phyloP scores from a whole-genome alignment of 140 eudicot genomes.

The Flaveria floridana region DNA sequence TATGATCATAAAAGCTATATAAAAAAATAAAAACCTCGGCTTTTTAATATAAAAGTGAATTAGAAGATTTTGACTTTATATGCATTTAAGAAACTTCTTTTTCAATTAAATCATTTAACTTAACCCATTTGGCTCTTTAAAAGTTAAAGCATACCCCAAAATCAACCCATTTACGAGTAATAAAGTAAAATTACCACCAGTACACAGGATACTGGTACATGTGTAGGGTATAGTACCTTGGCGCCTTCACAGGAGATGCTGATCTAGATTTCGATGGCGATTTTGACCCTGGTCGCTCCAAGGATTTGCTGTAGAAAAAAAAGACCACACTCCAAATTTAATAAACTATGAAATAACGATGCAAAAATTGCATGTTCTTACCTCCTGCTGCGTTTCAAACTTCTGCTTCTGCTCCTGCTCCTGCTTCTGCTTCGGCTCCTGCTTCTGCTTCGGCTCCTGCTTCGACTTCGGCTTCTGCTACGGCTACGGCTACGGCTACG shows the following conservation, averaged over 20 bases:
- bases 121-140: neutral
- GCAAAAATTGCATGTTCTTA: conserved; percentile 9
- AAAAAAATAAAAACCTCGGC: neutral
- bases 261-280: conserved; percentile 67
- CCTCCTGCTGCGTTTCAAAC: conserved; percentile 70
- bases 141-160: neutral
- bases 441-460: conserved; percentile 48
- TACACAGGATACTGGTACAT: neutral
- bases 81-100: neutral
- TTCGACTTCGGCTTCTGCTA: conserved; percentile 57
- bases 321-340: neutral
- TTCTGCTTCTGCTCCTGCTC: conserved; percentile 46
- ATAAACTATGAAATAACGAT: neutral
- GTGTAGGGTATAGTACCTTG: conserved; percentile 43
- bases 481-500: too few relatives aligned
- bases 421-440: conserved; percentile 53
- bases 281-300: conserved; percentile 61
- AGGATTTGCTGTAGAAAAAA: conserved; percentile 60
- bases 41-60: neutral
- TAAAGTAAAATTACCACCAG: neutral
- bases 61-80: neutral
- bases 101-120: neutral
- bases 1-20: neutral
- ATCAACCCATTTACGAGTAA: neutral
- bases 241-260: conserved; percentile 68